Percentiles rank a stretch among this genome's conserved stretches.
These are phyloP conservation scores for Delitschia confertaspora DNA, from an alignment of 495 filamentous ascomycete genomes.

Conservation along the genomic window DNA sequence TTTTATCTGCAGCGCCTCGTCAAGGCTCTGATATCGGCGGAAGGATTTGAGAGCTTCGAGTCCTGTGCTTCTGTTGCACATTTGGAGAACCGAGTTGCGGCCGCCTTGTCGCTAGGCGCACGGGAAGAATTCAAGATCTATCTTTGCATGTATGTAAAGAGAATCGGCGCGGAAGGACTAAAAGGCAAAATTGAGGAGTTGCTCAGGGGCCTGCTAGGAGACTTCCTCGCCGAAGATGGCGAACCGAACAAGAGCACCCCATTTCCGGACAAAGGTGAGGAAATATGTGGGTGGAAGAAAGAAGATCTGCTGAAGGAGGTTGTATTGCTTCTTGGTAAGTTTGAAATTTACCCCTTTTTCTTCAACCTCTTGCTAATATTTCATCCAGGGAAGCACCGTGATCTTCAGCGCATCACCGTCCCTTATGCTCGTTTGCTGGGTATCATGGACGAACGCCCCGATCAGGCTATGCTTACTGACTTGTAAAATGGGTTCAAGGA, in stretches of 20 bases:
- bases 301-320: conserved; percentile 80
- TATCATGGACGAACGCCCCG: conserved; percentile 14
- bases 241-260: conserved; percentile 46
- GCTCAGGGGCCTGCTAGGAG: conserved; percentile 67
- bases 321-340: conserved; percentile 83
- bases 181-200: conserved; percentile 87
- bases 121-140: conserved; percentile 87
- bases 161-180: conserved; percentile 81
- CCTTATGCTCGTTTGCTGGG: conserved; percentile 28
- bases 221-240: conserved; percentile 49
- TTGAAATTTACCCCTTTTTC: not conserved
- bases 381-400: conserved; percentile 76
- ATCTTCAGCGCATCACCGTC: conserved; percentile 72
- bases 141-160: conserved; percentile 91
- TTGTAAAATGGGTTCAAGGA: conserved; percentile 25
- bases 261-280: conserved; percentile 50
- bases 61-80: conserved; percentile 86
- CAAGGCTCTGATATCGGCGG: conserved; percentile 70
- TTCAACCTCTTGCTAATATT: conserved; percentile 11
- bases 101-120: conserved; percentile 72
- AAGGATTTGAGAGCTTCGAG: conserved; percentile 89
- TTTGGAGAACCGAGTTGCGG: conserved; percentile 88
- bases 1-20: conserved; percentile 83
- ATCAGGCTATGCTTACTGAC: conserved; percentile 27
- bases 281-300: conserved; percentile 81